Conservation (phyloP, 1,284 basidiomycete genomes). For the Cryptococcus sp. region DNA sequence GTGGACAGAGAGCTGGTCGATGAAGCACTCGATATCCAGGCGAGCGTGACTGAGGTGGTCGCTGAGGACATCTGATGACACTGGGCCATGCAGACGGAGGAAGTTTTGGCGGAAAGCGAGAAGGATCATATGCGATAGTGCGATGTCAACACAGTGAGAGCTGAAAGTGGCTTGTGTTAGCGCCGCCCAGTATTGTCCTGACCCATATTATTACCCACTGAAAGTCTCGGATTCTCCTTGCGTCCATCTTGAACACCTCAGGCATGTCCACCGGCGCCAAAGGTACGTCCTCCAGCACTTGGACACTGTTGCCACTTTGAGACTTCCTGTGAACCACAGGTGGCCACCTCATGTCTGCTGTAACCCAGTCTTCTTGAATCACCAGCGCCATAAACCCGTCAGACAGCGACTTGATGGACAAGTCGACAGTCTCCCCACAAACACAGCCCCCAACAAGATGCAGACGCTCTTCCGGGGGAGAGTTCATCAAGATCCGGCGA, state of each 20-base stretch:
- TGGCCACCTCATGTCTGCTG: conserved; percentile 44
- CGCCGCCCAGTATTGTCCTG: too few relatives aligned
- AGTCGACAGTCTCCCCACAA: conserved; percentile 25
- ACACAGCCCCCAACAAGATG: conserved; percentile 32
- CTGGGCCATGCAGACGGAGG: conserved; percentile 2
- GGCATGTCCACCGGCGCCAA: conserved; percentile 56
- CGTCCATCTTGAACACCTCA: conserved; percentile 82
- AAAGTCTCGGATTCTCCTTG: conserved; percentile 62
- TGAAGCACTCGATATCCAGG: conserved; percentile 8
- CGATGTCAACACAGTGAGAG: conserved; percentile 58
- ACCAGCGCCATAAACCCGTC: conserved; percentile 68
- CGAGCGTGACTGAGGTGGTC: conserved; percentile 2
- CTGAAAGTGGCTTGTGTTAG: background rate
- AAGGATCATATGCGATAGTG: conserved; percentile 72
- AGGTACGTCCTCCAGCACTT: conserved; percentile 46
- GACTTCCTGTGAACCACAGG: conserved; percentile 36
- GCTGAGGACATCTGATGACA: background rate
- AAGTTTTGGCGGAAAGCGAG: conserved; percentile 61
- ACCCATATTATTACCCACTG: conserved; percentile 19
- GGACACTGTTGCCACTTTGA: conserved; percentile 25
- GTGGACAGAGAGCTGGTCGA: conserved; percentile 4
- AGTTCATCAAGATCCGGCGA: conserved; percentile 26
- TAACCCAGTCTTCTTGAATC: conserved; percentile 49
- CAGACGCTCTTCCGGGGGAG: conserved; percentile 21
- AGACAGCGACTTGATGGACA: conserved; percentile 55